A percentile compares a stretch with the other conserved stretches of the same genome.
phyloP scores from a whole-genome alignment of 495 filamentous ascomycete genomes.

The Podospora didyma region DNA sequence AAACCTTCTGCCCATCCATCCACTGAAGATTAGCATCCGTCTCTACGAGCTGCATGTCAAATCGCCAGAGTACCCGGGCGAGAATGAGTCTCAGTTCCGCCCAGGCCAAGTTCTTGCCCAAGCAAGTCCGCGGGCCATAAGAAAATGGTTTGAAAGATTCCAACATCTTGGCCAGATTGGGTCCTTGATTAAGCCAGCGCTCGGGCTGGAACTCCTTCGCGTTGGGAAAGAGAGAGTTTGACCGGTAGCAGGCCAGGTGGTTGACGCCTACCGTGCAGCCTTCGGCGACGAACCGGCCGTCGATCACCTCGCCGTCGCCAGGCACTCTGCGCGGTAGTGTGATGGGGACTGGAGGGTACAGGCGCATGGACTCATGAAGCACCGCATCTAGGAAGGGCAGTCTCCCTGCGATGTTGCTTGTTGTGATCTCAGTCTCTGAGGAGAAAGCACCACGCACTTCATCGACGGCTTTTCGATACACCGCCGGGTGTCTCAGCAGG shows the following conservation, averaged over 20 bases:
- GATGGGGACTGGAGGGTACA: slow-evolving; percentile 49
- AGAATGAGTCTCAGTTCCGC: background rate
- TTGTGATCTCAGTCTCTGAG: slow-evolving; percentile 43
- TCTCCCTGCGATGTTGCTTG: slow-evolving; percentile 31
- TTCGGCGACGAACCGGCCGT: slow-evolving; percentile 38
- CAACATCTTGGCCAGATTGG: background rate
- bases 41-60: background rate
- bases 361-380: slow-evolving; percentile 51
- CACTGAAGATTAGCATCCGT: background rate
- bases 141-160: background rate
- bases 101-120: background rate
- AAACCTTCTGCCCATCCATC: background rate
- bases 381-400: slow-evolving; percentile 47
- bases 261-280: slow-evolving; percentile 43
- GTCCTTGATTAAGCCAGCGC: slow-evolving; percentile 36
- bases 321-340: slow-evolving; percentile 43
- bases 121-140: background rate
- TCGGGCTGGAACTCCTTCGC: slow-evolving; percentile 47
- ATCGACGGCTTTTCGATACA: slow-evolving; percentile 25
- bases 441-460: slow-evolving; percentile 49
- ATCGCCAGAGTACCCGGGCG: background rate
- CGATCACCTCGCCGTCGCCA: slow-evolving; percentile 39
- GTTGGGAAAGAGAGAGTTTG: slow-evolving; percentile 38
- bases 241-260: slow-evolving; percentile 44
- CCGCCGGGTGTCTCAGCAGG: slow-evolving; percentile 39